Evolutionary conservation across 257 asterid genomes (phyloP), one percentile per base, ranked within the genome.

Genomic region (Rauvolfia tetraphylla): DNA sequence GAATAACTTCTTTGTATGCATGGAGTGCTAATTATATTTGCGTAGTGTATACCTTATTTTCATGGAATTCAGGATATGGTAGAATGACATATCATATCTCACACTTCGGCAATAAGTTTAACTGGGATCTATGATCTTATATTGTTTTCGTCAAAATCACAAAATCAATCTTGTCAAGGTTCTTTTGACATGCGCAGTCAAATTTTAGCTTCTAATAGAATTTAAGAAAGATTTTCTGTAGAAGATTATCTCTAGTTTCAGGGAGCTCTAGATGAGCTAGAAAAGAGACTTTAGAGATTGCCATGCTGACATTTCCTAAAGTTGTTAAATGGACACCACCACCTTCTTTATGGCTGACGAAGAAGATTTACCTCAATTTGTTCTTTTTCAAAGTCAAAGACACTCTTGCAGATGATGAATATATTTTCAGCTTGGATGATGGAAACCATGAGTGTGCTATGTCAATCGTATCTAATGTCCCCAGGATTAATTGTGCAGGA

Each of bases 401-500:
- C 10, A 46, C 14, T 46, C 51, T 46, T 46, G 51, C 14, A 46
- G 51, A 1, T 3, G 14, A 46, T 46, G 10, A 46, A 46, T 11
- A 46, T 46, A 11, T 46, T 46, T 46, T 46, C 14, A 3, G 25
- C 66, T 25, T 58, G 66, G 66, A 58, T 58, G 9, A 18, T 15
- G 12, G 17, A 53, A 22, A 33, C 9, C 13, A 33, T 20, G 0
- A 13, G 8, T 67, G 72, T 44, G 31, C 49, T 38, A 36, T 22
- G 51, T 22, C 42, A 20, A 36, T 61, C 18, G 3, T 18, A 20
- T 20, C 71, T 66, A 29, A 25, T 31, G 42, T 46, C 39, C 71
- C 27, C 27, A 38, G 42, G 49, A 67, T 71, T 72, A 57, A 53
- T 49, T 79, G 72, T 78, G 76, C 84, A 95, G 99, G 99, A 95